Base-by-base conservation (phyloP, 192 early-diverging fungal genomes). In the Funneliformis geosporum region DNA sequence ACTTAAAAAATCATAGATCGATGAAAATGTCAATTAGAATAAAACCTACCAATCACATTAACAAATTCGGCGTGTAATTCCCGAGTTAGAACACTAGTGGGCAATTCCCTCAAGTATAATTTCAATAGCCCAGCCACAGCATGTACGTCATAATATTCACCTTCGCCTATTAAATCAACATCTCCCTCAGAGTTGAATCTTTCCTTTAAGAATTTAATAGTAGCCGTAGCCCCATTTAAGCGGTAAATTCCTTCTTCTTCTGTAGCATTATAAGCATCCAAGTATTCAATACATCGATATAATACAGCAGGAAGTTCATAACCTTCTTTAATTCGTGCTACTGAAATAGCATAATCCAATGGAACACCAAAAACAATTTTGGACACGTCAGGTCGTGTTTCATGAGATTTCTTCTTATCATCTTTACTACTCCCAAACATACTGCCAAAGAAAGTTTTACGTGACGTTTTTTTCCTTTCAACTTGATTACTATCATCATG, bases 211-310 rank as follows among this genome's bases (percentile, higher is more conserved):
- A 70, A 74, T 75, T 93, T 89, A 79, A 98, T 94, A 43, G 90
- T 88, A 8, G 86, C 80, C 38, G 91, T 86, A 39, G 91, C 90
- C 33, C 98, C 98, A 47, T 92, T 95, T 80, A 96, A 86, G 14
- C 98, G 91, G 86, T 98, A 99, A 42, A 99, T 92, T 5, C 98
- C 98, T 84, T 98, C 97, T 78, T 99, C 98, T 27, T 93, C 80
- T 69, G 86, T 90, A 9, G 96, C 97, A 81, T 94, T 92, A 82
- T 93, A 94, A 4, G 92, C 89, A 82, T 99, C 97, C 67, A 99
- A 82, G 79, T 95, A 99, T 86, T 99, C 97, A 71, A 99, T 96
- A 79, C 97, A 98, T 23, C 98, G 87, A 84, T 93, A 98, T 2
- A 99, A 93, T 42, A 99, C 90, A 4, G 96, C 92, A 25, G 98